phyloP scores from a whole-genome alignment of 805 yeast genomes.

The Cyberlindnera japonica region DNA sequence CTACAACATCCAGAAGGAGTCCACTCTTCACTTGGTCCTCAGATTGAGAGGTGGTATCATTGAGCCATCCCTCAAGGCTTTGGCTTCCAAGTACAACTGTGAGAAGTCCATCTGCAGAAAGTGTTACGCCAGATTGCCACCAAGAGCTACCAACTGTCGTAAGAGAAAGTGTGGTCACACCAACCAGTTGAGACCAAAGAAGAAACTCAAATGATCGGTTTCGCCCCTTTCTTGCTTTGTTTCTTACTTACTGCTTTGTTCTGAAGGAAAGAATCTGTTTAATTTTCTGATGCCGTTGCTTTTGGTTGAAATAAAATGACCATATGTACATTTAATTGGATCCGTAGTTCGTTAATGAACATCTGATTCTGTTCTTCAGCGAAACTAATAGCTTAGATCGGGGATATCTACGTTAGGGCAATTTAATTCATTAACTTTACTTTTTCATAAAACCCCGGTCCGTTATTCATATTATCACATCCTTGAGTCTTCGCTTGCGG shows the following conservation, averaged over 20 bases:
- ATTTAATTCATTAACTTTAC: background rate
- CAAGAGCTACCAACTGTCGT: constrained; percentile 99
- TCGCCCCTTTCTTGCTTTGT: constrained; percentile 28
- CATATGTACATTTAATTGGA: constrained; percentile 9
- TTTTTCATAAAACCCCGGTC: constrained; percentile 1
- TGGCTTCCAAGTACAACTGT: constrained; percentile 99
- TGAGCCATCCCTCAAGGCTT: constrained; percentile 98
- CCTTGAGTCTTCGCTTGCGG: background rate
- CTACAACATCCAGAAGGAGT: constrained; percentile 99
- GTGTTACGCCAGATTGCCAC: constrained; percentile 99
- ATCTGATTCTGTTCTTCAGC: too few species aligned
- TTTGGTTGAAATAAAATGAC: constrained; percentile 11
- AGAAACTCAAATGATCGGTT: constrained; percentile 88
- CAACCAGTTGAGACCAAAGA: constrained; percentile 99
- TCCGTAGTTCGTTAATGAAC: background rate
- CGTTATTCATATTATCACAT: background rate
- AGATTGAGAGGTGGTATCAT: constrained; percentile 99
- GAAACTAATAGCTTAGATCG: too few species aligned
- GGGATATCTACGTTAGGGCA: too few species aligned
- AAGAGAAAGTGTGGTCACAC: constrained; percentile 99
- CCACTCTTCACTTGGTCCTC: constrained; percentile 91
- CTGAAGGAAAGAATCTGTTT: background rate
- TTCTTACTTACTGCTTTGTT: constrained; percentile 10
- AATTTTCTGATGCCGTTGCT: constrained; percentile 1
- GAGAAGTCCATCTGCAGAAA: constrained; percentile 98